A percentile compares a stretch with the other conserved stretches of the same genome.
phyloP scores from a whole-genome alignment of 2,329 filamentous ascomycete species.

The Sporothrix pallida region DNA sequence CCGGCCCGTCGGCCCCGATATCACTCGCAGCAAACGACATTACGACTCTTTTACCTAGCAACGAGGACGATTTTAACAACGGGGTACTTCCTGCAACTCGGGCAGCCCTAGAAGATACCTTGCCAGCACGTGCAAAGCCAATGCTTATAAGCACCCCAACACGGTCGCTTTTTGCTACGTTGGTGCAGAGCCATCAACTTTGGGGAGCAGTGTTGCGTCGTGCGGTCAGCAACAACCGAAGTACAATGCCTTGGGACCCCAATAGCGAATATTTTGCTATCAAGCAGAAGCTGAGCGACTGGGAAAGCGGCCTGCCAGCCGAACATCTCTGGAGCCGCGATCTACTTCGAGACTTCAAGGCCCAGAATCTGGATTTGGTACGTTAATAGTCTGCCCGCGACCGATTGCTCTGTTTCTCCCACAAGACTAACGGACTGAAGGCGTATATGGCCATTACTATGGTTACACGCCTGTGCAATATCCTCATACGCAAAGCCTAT shows the following conservation, averaged over 20 bases:
- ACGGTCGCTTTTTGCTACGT: slow-evolving; percentile 60
- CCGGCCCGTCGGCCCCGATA: slow-evolving; percentile 57
- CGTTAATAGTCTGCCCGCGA: background rate
- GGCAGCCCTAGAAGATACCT: slow-evolving; percentile 60
- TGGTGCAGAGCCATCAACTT: slow-evolving; percentile 61
- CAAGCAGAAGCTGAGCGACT: slow-evolving; percentile 51
- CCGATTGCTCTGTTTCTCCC: background rate
- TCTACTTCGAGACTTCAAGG: slow-evolving; percentile 54
- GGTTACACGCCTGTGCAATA: slow-evolving; percentile 61
- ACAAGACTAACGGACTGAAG: slow-evolving; percentile 41
- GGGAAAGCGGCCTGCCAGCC: slow-evolving; percentile 56
- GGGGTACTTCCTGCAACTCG: slow-evolving; percentile 56
- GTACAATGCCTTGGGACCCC: slow-evolving; percentile 53
- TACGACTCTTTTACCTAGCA: slow-evolving; percentile 59
- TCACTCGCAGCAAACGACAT: slow-evolving; percentile 60
- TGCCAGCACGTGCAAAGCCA: slow-evolving; percentile 55
- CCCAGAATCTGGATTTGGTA: slow-evolving; percentile 57
- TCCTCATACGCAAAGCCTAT: slow-evolving; percentile 61
- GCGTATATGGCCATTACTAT: slow-evolving; percentile 62
- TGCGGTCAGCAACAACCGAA: slow-evolving; percentile 53
- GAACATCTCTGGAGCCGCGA: slow-evolving; percentile 55
- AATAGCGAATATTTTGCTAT: slow-evolving; percentile 56
- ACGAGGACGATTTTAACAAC: slow-evolving; percentile 58
- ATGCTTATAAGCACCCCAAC: slow-evolving; percentile 50
- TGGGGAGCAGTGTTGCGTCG: slow-evolving; percentile 60